A percentile compares a stretch with the other conserved stretches of the same genome.
Conservation (phyloP, 2,329 filamentous ascomycete genomes). For the Sporothrix pseudoabietina region DNA sequence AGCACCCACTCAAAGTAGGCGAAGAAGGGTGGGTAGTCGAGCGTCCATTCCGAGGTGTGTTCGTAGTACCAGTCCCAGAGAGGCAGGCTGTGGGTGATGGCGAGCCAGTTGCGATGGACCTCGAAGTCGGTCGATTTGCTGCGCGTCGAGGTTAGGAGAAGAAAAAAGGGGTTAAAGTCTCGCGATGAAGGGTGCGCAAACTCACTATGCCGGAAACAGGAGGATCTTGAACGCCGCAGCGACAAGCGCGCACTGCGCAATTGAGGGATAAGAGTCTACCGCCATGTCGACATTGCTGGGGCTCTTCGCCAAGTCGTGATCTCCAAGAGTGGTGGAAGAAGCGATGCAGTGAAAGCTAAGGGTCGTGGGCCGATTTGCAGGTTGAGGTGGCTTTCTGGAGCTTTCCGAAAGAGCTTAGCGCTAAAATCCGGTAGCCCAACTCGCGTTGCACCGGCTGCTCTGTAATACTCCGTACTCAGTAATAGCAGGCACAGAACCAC, state of each 20-base stretch:
- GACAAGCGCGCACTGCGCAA: conserved; percentile 83
- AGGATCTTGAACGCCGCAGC: conserved; percentile 88
- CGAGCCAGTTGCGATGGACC: conserved; percentile 98
- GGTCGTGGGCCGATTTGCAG: background rate
- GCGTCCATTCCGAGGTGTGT: conserved; percentile 98
- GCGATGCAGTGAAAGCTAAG: background rate
- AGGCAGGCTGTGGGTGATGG: conserved; percentile 87
- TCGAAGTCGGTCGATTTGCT: conserved; percentile 99
- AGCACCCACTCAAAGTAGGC: conserved; percentile 94
- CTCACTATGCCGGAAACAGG: conserved; percentile 91
- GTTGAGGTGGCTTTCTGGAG: conserved; percentile 21
- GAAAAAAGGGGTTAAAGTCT: background rate
- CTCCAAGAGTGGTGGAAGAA: background rate
- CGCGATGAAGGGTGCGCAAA: conserved; percentile 35
- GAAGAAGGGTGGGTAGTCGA: conserved; percentile 98
- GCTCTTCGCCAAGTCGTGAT: conserved; percentile 14
- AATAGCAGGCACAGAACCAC: background rate
- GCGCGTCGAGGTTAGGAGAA: conserved; percentile 32
- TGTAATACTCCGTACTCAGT: background rate
- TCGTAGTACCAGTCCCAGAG: conserved; percentile 93
- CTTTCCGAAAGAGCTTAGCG: conserved; percentile 29
- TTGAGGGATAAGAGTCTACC: conserved; percentile 75
- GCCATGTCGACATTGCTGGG: conserved; percentile 57
- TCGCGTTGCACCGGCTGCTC: background rate
- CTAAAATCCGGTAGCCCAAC: background rate